Evolutionary conservation across 192 early-diverging fungal genomes (phyloP).

Genomic region (Martensiomyces pterosporus): DNA sequence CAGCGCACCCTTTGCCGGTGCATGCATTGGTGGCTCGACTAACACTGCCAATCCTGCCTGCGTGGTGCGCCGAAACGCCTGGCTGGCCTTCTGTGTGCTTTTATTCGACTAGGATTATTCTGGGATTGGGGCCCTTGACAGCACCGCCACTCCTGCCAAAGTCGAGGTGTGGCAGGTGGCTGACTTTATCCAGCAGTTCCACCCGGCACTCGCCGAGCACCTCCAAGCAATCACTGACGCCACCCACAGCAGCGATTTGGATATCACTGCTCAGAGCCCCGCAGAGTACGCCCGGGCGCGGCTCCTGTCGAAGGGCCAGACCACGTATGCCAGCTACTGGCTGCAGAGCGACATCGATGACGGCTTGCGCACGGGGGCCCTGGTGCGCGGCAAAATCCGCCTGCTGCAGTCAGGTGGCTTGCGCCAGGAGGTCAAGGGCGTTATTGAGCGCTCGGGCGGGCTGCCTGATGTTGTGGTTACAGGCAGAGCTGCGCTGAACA

Average conservation of each 20-base stretch:
- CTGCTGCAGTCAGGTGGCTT: slow-evolving; percentile 7
- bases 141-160: slow-evolving; percentile 25
- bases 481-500: slow-evolving; percentile 54
- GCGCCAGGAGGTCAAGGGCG: slow-evolving; percentile 16
- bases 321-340: slow-evolving; percentile 14
- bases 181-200: slow-evolving; percentile 40
- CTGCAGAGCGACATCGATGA: slow-evolving; percentile 24
- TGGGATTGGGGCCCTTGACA: too few relatives aligned
- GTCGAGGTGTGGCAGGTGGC: slow-evolving; percentile 25
- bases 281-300: slow-evolving; percentile 30
- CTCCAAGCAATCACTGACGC: slow-evolving; percentile 52
- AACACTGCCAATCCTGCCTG: too few relatives aligned
- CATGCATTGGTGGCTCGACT: too few relatives aligned
- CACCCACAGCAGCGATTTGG: slow-evolving; percentile 51
- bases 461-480: slow-evolving; percentile 57
- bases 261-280: slow-evolving; percentile 32
- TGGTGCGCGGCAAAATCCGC: slow-evolving; percentile 40
- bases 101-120: background rate
- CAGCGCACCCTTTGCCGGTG: too few relatives aligned
- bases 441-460: slow-evolving; percentile 36
- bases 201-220: slow-evolving; percentile 47
- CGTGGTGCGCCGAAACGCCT: too few relatives aligned
- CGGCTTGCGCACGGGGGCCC: slow-evolving; percentile 34
- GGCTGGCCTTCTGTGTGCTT: too few relatives aligned
- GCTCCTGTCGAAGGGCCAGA: slow-evolving; percentile 19